phyloP scores from a whole-genome alignment of 2,329 filamentous ascomycete genomes.

The Aspergillus spinulosporus region DNA sequence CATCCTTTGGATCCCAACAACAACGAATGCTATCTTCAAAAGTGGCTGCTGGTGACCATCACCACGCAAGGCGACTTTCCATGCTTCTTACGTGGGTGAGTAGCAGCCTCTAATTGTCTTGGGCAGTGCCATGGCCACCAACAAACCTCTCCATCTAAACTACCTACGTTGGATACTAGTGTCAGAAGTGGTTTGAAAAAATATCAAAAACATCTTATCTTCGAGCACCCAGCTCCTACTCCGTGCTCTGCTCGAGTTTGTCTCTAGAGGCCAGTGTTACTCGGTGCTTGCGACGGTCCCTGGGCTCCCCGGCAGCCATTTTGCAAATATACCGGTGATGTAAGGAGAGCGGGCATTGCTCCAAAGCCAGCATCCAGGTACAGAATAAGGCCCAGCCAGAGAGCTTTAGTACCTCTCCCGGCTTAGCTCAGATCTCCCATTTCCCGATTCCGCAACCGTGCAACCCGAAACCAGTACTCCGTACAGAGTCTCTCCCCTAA shows the following conservation, averaged over 20 bases:
- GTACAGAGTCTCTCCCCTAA: neutral
- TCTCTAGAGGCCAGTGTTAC: neutral
- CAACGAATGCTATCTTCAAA: neutral
- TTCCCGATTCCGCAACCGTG: slow-evolving; percentile 4
- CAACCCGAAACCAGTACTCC: slow-evolving; percentile 5
- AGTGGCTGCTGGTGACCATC: neutral
- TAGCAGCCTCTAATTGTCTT: slow-evolving; percentile 3
- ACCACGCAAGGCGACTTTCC: slow-evolving; percentile 13
- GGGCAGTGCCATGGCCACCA: neutral
- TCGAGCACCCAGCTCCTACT: neutral
- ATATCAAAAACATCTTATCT: too few species aligned
- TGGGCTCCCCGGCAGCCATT: neutral
- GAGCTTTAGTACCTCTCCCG: neutral
- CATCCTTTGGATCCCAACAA: neutral
- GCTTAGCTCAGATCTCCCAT: slow-evolving; percentile 6
- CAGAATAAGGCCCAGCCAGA: neutral
- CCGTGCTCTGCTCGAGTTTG: neutral
- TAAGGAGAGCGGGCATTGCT: slow-evolving; percentile 11
- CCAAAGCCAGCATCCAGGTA: neutral
- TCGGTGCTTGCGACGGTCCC: neutral
- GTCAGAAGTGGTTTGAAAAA: neutral
- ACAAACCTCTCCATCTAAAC: neutral
- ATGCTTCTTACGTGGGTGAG: slow-evolving; percentile 15
- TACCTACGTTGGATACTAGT: neutral
- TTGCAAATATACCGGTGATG: slow-evolving; percentile 8